phyloP scores from a whole-genome alignment of 1,284 basidiomycete species.

The Hemileia vastatrix region DNA sequence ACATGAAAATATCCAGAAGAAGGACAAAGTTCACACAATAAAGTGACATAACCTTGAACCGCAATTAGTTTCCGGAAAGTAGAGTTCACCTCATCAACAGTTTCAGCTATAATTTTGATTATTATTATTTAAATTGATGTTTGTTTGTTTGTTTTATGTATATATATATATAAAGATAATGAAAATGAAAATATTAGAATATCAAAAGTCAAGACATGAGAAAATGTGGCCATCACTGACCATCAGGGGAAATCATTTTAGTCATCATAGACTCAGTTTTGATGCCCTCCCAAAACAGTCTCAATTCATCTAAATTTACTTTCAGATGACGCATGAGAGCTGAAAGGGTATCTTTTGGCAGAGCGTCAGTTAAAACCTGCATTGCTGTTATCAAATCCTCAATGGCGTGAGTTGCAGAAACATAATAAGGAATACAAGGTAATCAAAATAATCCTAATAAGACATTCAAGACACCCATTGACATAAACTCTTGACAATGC shows the following conservation, averaged over 20 bases:
- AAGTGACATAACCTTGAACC: conserved; percentile 65
- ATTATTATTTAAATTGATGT: neutral
- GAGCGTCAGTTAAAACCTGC: conserved; percentile 75
- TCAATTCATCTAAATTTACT: conserved; percentile 60
- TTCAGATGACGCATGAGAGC: conserved; percentile 65
- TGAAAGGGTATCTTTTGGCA: conserved; percentile 63
- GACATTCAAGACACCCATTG: conserved; percentile 62
- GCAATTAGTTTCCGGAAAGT: conserved; percentile 67
- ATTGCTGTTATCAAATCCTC: conserved; percentile 79
- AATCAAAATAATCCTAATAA: conserved; percentile 68
- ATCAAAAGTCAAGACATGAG: neutral
- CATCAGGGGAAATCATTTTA: conserved; percentile 53
- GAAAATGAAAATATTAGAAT: neutral
- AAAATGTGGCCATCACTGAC: conserved; percentile 42
- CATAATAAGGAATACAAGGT: conserved; percentile 82
- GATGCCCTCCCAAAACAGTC: conserved; percentile 59
- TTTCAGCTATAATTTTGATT: conserved; percentile 39
- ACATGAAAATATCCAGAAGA: conserved; percentile 76
- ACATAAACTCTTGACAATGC: conserved; percentile 84
- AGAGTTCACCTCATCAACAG: conserved; percentile 52
- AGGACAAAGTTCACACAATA: conserved; percentile 79
- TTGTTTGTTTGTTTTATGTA: no score
- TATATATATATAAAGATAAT: neutral
- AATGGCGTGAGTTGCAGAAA: conserved; percentile 66
- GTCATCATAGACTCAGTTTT: conserved; percentile 55